Evolutionary conservation across 345 rosid species (phyloP), one percentile per base, ranked within the genome.

Genomic region (Schrenkiella parvula): DNA sequence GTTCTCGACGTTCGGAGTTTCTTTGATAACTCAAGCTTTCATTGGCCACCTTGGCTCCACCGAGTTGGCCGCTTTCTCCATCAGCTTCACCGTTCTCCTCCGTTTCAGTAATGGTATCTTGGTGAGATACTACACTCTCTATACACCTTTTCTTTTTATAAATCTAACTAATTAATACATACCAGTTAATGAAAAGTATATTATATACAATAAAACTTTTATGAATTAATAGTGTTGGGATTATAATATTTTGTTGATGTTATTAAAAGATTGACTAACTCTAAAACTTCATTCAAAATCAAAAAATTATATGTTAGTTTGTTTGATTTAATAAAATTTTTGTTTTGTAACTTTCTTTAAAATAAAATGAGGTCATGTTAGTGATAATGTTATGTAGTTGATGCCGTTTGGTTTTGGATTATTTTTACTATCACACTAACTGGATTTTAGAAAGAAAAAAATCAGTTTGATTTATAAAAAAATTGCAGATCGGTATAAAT

Each of bases 21-120:
- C 69, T 23, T 57, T 89, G 1, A 67, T 89, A 67, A 89, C 75
- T 48, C 95, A 87, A 68, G 91, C 87, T 2, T 91, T 87, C 50
- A 65, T 87, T 5, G 97, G 97, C 0, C 97, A 87, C 61, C 77
- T 89, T 63, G 90, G 97, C 23, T 19, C 90, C 0, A 79, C 75
- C 0, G 82, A 91, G 60, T 82, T 89, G 12, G 97, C 97, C 4
- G 96, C 96, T 9, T 87, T 72, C 70, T 87, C 97, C 7, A 83
- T 89, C 17, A 84, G 80, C 10, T 62, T 74, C 79, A 82, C 96
- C 1, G 86, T 87, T 19, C 85, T 89, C 64, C 31, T 91, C 44
- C 78, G 96, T 62, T 87, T 91, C 21, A 82, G 80, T 28, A 85
- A 79, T 48, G 97, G 97, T 8, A 18, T 91, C 39, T 77, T 87